Conservation (phyloP, 352 stramenopile species). For the Pilasporangium apinafurcum region DNA sequence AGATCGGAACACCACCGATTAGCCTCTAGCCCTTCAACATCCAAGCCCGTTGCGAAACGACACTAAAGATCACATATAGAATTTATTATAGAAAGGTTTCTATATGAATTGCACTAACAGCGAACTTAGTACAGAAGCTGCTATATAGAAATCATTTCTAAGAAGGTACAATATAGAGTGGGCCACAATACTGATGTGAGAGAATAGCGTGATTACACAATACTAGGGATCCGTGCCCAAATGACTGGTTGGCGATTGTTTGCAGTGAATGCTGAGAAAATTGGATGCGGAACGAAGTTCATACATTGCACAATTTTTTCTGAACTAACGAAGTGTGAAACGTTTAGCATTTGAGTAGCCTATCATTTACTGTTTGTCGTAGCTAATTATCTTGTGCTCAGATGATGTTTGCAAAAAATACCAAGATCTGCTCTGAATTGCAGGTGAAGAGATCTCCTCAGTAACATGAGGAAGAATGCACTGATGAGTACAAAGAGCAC, state of each 20-base stretch:
- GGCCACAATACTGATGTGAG: background rate
- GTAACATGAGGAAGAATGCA: slow-evolving; percentile 71
- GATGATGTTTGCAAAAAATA: slow-evolving; percentile 71
- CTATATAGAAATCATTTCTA: background rate
- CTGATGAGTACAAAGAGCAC: slow-evolving; percentile 68
- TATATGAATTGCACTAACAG: too few species aligned
- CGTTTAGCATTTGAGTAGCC: background rate
- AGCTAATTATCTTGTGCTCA: too few species aligned
- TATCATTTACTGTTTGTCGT: background rate
- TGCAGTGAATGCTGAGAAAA: background rate
- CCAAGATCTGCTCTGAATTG: slow-evolving; percentile 83
- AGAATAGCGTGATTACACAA: slow-evolving; percentile 1
- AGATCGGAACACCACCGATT: too few species aligned
- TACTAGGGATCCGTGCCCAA: background rate
- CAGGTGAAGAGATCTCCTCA: slow-evolving; percentile 74
- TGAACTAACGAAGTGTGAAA: background rate
- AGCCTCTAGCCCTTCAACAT: background rate
- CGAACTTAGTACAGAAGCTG: too few species aligned
- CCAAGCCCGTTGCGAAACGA: slow-evolving; percentile 25
- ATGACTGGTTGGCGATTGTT: background rate
- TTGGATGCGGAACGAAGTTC: background rate
- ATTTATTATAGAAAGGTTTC: too few species aligned
- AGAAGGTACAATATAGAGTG: background rate
- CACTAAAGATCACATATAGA: too few species aligned
- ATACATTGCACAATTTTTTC: background rate